A percentile compares a stretch with the other conserved stretches of the same genome.
Evolutionary conservation across 208 protist species (phyloP).

Genomic region (Crithidia bombi): DNA sequence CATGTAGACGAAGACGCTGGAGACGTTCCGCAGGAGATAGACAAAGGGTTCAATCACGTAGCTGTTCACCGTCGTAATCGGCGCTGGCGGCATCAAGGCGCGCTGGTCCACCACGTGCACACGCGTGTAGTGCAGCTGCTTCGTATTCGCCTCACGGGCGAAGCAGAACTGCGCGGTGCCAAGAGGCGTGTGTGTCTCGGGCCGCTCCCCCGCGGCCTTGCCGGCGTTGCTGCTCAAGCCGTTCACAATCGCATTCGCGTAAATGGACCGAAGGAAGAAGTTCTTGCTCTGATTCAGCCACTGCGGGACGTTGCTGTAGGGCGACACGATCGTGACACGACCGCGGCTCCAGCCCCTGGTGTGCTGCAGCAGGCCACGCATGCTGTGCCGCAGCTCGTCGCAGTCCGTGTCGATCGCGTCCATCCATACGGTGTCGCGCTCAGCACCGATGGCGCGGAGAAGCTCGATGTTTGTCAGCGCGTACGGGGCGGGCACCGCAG

Average conservation of each 20-base stretch:
- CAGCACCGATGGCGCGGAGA: slow-evolving; percentile 8
- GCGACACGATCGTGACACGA: slow-evolving; percentile 9
- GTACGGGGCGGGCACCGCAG: slow-evolving; percentile 1
- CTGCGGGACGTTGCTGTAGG: slow-evolving; percentile 24
- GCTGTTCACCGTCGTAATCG: slow-evolving; percentile 16
- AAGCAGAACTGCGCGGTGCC: slow-evolving; percentile 1
- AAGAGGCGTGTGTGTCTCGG: not conserved
- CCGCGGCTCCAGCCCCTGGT: slow-evolving; percentile 21
- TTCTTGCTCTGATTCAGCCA: slow-evolving; percentile 26
- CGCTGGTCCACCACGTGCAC: slow-evolving; percentile 24
- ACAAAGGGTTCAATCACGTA: slow-evolving; percentile 21
- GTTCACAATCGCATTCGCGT: not conserved
- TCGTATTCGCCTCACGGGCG: slow-evolving; percentile 6
- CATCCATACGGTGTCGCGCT: slow-evolving; percentile 1
- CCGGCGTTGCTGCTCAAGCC: not conserved
- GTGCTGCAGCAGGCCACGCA: slow-evolving; percentile 25
- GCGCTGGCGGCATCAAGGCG: slow-evolving; percentile 14
- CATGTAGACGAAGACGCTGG: slow-evolving; percentile 18
- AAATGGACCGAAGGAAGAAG: slow-evolving; percentile 26
- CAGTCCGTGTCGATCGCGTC: slow-evolving; percentile 25
- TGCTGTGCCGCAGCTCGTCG: slow-evolving; percentile 32
- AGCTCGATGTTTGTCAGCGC: slow-evolving; percentile 20
- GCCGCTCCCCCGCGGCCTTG: not conserved
- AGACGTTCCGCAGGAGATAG: slow-evolving; percentile 21
- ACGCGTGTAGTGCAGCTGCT: slow-evolving; percentile 22